phyloP scores from a whole-genome alignment of 2,329 filamentous ascomycete genomes.

The Dactylonectria macrodidyma region DNA sequence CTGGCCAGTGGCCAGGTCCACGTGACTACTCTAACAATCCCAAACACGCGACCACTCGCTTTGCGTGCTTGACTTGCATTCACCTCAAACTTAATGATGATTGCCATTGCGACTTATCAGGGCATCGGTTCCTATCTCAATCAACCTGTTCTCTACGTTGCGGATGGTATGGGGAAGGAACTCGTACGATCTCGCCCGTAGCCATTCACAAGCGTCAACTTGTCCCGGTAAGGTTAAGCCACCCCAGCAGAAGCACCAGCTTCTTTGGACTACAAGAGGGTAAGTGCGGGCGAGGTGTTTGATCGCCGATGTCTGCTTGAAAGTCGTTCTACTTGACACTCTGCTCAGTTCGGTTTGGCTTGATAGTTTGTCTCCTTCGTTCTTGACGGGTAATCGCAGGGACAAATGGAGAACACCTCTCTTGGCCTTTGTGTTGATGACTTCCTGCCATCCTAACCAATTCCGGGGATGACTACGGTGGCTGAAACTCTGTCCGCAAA shows the following conservation, averaged over 20 bases:
- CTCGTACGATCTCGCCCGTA: no score
- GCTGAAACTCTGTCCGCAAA: not conserved
- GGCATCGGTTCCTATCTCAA: not conserved
- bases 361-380: not conserved
- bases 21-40: conserved; percentile 31
- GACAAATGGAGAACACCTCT: not conserved
- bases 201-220: no score
- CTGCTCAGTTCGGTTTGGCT: not conserved
- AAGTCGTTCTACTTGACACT: not conserved
- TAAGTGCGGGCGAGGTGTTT: not conserved
- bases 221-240: no score
- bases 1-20: conserved; percentile 33
- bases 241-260: not conserved
- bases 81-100: not conserved
- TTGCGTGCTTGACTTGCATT: not conserved
- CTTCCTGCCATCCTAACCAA: not conserved
- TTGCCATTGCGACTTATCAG: not conserved
- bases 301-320: not conserved
- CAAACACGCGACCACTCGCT: not conserved
- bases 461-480: not conserved
- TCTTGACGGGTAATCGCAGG: not conserved
- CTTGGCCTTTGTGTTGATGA: not conserved
- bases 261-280: not conserved
- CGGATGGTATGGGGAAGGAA: no score
- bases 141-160: not conserved